Evolutionary conservation across 305 asterid genomes (phyloP).

Genomic region (Solanum aculeatissimum): DNA sequence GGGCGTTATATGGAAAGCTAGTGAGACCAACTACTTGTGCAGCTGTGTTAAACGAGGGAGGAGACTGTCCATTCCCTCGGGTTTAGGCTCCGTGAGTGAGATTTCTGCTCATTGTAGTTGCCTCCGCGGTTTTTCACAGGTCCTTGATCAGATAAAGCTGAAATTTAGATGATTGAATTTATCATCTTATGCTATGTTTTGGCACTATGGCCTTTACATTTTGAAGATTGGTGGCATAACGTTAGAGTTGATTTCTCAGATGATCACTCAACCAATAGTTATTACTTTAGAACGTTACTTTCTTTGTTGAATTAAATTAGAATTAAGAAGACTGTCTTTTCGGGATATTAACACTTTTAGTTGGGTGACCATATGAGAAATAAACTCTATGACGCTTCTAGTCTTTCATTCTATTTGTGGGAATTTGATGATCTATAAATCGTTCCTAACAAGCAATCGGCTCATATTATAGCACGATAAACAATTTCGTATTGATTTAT

Average conservation of each 20-base stretch:
- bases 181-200: neutral
- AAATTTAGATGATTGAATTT: neutral
- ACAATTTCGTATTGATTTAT: no score
- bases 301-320: no score
- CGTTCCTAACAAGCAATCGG: neutral
- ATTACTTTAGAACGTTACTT: neutral
- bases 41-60: neutral
- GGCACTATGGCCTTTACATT: neutral
- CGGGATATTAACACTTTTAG: neutral
- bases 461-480: neutral
- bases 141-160: neutral
- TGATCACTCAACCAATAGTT: neutral
- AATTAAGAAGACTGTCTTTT: no score
- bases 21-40: neutral
- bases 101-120: neutral
- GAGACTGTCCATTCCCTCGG: no score
- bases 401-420: neutral
- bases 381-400: neutral
- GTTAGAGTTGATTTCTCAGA: neutral
- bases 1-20: neutral
- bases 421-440: neutral
- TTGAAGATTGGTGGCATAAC: neutral
- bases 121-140: neutral
- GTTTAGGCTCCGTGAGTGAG: neutral
- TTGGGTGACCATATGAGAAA: neutral